Evolutionary conservation across 371 early-diverging fungal species (phyloP).

Genomic region (Coemansia sp.): DNA sequence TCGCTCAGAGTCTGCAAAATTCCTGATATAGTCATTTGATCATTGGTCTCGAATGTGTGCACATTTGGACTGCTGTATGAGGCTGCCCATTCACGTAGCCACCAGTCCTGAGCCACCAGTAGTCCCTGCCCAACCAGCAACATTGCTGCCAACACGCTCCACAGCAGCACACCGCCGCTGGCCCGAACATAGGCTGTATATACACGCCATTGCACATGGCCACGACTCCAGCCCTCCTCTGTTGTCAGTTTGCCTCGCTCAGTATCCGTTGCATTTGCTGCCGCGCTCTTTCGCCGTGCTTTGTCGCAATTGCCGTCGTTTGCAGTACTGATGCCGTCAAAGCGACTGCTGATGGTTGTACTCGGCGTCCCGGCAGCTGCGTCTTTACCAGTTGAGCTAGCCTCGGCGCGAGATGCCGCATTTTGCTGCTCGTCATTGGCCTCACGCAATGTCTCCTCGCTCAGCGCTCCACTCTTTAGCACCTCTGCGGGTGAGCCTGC

Average conservation of each 20-base stretch:
- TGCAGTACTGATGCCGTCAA: neutral
- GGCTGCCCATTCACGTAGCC: slow-evolving; percentile 74
- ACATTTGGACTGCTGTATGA: slow-evolving; percentile 37
- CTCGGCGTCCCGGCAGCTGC: slow-evolving; percentile 26
- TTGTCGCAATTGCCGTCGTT: neutral
- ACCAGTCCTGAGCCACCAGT: slow-evolving; percentile 61
- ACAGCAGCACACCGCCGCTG: slow-evolving; percentile 56
- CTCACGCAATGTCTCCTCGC: slow-evolving; percentile 51
- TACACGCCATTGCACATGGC: slow-evolving; percentile 60
- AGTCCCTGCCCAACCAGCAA: slow-evolving; percentile 29
- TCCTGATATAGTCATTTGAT: neutral
- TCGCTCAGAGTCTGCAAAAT: neutral
- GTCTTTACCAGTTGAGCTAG: slow-evolving; percentile 25
- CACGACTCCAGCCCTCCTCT: slow-evolving; percentile 36
- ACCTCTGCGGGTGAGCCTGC: slow-evolving; percentile 68
- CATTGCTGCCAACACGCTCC: slow-evolving; percentile 12
- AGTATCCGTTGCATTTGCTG: neutral
- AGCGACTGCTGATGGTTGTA: slow-evolving; percentile 13
- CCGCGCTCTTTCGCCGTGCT: neutral
- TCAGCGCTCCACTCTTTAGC: slow-evolving; percentile 56
- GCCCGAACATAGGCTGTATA: slow-evolving; percentile 72
- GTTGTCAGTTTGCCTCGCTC: slow-evolving; percentile 38
- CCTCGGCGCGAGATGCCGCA: slow-evolving; percentile 2
- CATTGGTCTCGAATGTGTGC: neutral
- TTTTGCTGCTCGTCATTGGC: slow-evolving; percentile 27